phyloP scores from a whole-genome alignment of 495 filamentous ascomycete species.

The Parathielavia appendiculata region DNA sequence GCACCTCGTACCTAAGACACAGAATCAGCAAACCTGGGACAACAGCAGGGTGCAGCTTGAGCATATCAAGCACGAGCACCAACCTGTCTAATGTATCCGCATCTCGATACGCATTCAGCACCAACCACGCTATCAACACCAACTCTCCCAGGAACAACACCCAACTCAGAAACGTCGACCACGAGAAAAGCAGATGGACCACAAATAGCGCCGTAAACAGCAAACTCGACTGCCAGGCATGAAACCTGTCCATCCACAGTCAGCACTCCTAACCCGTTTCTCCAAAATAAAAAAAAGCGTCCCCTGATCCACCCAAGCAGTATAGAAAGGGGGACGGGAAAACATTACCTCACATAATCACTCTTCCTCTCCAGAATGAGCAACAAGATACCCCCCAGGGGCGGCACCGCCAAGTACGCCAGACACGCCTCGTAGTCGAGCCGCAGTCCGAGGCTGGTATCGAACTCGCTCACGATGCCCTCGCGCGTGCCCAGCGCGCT shows the following conservation, averaged over 20 bases:
- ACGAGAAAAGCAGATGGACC: constrained; percentile 78
- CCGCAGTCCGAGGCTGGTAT: constrained; percentile 63
- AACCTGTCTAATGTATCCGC: constrained; percentile 86
- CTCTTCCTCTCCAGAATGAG: constrained; percentile 87
- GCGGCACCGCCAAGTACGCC: constrained; percentile 83
- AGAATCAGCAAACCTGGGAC: not conserved
- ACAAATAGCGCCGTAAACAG: constrained; percentile 82
- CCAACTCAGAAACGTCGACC: constrained; percentile 80
- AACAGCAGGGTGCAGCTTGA: no score
- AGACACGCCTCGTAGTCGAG: constrained; percentile 81
- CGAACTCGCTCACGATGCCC: constrained; percentile 54
- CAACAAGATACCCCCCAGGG: constrained; percentile 78
- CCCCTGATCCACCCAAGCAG: not conserved
- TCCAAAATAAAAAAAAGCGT: no score
- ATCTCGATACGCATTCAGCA: constrained; percentile 75
- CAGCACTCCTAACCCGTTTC: not conserved
- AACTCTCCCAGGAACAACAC: constrained; percentile 72
- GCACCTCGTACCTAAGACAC: constrained; percentile 65
- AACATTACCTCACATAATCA: constrained; percentile 84
- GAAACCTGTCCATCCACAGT: constrained; percentile 56
- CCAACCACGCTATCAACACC: constrained; percentile 68
- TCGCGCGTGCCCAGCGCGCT: constrained; percentile 30
- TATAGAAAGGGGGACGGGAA: not conserved
- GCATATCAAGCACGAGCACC: not conserved
- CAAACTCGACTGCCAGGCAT: constrained; percentile 91